Evolutionary conservation across 2,329 filamentous ascomycete species (phyloP), one percentile per base, ranked within the genome.

Genomic region (Colletotrichum orbiculare): DNA sequence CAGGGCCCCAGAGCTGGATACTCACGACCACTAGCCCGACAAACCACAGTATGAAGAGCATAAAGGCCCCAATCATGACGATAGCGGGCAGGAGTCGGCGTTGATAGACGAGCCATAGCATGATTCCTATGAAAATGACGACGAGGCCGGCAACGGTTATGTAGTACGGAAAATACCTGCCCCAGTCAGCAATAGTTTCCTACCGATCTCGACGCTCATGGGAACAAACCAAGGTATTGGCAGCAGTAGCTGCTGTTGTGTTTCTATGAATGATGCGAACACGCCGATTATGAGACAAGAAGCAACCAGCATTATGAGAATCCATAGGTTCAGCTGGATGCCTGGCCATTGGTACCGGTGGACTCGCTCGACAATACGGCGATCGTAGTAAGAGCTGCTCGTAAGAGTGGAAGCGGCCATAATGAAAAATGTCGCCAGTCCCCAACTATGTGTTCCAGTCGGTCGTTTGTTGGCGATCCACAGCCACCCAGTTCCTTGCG

Each of bases 281-380:
- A 90, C 83, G 56, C 88, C 89, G 45, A 91, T 80, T 66, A 89
- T 85, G 57, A 82, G 83, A 58, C 82, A 79, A 6, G 86, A 83
- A 1, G 86, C 83, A 4, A 87, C 79, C 10, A 91, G 78, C 84
- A 91, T 90, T 69, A 90, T 79, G 54, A 91, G 79, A 72, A 91
- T 86, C 87, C 89, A 90, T 54, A 90, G 76, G 72, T 90, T 90
- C 64, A 91, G 81, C 75, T 89, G 86, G 59, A 87, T 75, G n/a
- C 87, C 86, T 15, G 89, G 89, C 89, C 89, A 91, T 78, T 88
- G 87, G 80, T 91, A 91, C 46, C 83, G 84, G 72, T 86, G 85
- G 4, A 88, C 75, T 68, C 80, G 77, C 54, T 74, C 81, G 66
- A 79, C 72, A 43, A 79, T 70, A 60, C 78, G 79, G 47, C 80